Evolutionary conservation across 2,329 filamentous ascomycete species (phyloP), one percentile per base, ranked within the genome.

Genomic region (Venturia oleaginea): DNA sequence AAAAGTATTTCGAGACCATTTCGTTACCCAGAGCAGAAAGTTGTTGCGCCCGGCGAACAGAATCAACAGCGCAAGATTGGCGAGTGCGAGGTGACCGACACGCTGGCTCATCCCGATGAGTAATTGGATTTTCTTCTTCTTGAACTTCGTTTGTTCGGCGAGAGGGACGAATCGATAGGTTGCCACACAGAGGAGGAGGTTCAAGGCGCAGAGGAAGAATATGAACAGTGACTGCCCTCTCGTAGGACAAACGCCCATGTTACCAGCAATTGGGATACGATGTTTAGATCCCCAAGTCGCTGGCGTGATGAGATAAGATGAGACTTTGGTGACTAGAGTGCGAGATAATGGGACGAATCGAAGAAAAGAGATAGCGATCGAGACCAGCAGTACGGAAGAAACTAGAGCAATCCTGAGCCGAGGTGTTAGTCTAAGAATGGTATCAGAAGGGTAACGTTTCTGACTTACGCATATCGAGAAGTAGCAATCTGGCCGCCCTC

Each of bases 31-130:
- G 15, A 65, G 42, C 22, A 66, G 65, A 38, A 66, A n/a, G 43
- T 66, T 66, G 63, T 66, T 66, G n/a, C 65, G 65, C 5, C 51
- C 63, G 32, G 65, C 40, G 38, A 55, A 51, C 8, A 66, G 57
- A 24, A 62, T 51, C n/a, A 59, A 6, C n/a, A 62, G 62, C 19
- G 48, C 46, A 38, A 66, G 42, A 40, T 63, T 61, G n/a, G 63
- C 65, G 17, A 40, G n/a, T 2, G 37, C 57, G 22, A 66, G 61
- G 6, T 42, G n/a, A 3, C 65, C 65, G 13, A 42, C 42, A 24
- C 65, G 65, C 62, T 65, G 22, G 6, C 62, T 63, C 24, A 65
- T 61, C 22, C 27, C 37, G 15, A 19, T 17, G 8, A 61, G 34
- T 19, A 38, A 10, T 34, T 61, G 59, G 24, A 22, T 15, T 8